Base-by-base conservation (phyloP, 1,139 yeast genomes). In the Lodderomyces oxycetoniae region DNA sequence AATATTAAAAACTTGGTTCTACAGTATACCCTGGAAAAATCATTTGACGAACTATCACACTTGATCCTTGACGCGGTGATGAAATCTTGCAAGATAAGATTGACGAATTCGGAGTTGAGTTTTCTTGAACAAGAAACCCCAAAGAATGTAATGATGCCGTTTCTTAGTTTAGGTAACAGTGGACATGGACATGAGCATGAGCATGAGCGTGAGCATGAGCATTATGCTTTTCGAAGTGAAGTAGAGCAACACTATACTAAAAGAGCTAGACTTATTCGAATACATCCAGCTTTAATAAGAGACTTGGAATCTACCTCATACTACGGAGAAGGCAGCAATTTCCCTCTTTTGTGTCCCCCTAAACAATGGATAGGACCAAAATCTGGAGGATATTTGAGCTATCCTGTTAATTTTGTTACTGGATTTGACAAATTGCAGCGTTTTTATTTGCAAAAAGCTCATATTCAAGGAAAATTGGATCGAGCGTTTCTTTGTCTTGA, bases 321-420 rank as follows among this genome's bases (percentile, higher is more conserved):
- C 6, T 26, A 17, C 23, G 3, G 12, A 20, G n/a, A 26, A 28
- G 9, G 19, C 30, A 2, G 31, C 22, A 34, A 33, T 28, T 43
- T 67, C 3, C 74, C 74, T 1, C 63, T 67, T 71, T 33, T 68
- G 9, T 45, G 49, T 26, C 64, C 68, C 3, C 72, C 74, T 0
- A 51, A 52, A 35, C 52, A 51, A 4, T 68, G 74, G 74, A 43
- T 42, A 0, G 39, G 55, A 5, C 66, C 69, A 0, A 38, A 31
- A 1, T 42, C 44, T 12, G 74, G 74, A 1, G 74, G 73, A 0
- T 67, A 49, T 38, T 44, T 65, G 17, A 45, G 45, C 8, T 48
- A 53, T 29, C 36, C 52, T 13, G 55, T 50, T 31, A 54, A 59
- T 1, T 40, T 67, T 8, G 49, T 67, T 2, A 41, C 48, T 11